Evolutionary conservation across 148 eudicot genomes (phyloP).

Genomic region (Chenopodium formosanum): DNA sequence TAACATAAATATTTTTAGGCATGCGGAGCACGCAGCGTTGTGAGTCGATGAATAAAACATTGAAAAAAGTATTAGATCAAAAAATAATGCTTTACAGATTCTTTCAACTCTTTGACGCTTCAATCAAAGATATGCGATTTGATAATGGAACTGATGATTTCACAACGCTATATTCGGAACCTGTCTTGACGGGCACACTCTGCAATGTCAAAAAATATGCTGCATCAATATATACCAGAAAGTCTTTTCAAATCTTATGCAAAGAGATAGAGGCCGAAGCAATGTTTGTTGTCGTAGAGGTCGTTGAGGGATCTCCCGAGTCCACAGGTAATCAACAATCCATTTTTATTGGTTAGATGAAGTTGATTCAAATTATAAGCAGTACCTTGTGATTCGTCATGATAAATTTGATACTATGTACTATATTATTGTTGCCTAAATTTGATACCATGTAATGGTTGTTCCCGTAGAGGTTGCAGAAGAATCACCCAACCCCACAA

Average conservation of each 20-base stretch:
- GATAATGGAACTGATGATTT: not conserved
- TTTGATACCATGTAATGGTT: no score
- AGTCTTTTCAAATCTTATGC: not conserved
- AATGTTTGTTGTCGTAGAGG: not conserved
- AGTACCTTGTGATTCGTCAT: no score
- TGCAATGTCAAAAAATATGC: not conserved
- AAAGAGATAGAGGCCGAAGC: not conserved
- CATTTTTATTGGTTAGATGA: no score
- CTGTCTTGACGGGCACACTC: not conserved
- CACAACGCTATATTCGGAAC: not conserved
- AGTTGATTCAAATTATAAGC: no score
- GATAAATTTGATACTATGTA: no score
- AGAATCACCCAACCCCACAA: no score
- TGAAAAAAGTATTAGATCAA: not conserved
- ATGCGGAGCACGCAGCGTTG: constrained; percentile 2
- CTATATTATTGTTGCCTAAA: no score
- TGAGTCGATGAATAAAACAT: not conserved
- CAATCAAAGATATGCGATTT: not conserved
- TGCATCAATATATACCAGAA: not conserved
- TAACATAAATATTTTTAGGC: not conserved
- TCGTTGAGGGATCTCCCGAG: not conserved
- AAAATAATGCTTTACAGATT: not conserved
- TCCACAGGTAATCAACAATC: not conserved
- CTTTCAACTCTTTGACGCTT: not conserved
- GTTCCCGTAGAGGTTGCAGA: no score